phyloP scores from a whole-genome alignment of 345 rosid species.

The Lepidium didymum region DNA sequence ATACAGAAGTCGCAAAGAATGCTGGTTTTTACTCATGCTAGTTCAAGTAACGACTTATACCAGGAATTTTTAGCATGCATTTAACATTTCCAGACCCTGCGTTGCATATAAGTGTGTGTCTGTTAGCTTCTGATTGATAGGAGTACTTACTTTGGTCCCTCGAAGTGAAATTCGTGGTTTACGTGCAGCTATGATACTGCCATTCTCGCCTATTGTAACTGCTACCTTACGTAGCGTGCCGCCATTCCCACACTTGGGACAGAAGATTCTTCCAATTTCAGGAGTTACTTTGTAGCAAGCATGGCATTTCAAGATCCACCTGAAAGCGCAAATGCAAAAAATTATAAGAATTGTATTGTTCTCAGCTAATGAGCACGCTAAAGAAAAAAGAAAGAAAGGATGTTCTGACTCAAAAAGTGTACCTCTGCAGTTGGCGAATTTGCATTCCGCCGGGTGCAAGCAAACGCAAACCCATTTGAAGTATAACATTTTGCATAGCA shows the following conservation, averaged over 20 bases:
- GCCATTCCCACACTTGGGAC: conserved; percentile 96
- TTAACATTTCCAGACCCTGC: not conserved
- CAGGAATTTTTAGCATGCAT: not conserved
- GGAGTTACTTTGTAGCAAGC: conserved; percentile 89
- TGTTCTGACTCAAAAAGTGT: not conserved
- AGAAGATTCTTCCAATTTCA: conserved; percentile 75
- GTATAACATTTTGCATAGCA: conserved; percentile 96
- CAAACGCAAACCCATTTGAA: conserved; percentile 91
- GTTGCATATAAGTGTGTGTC: not conserved
- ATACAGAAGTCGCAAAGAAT: not conserved
- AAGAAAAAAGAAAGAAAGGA: not conserved
- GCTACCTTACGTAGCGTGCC: conserved; percentile 86
- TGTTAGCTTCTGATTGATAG: not conserved
- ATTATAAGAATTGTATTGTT: conserved; percentile 9
- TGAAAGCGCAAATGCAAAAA: conserved; percentile 24
- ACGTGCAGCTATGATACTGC: conserved; percentile 52
- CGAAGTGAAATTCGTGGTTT: conserved; percentile 62
- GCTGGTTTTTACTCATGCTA: not conserved
- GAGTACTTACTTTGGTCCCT: conserved; percentile 70
- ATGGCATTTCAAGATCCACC: conserved; percentile 94
- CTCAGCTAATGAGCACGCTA: not conserved
- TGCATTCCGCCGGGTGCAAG: conserved; percentile 92
- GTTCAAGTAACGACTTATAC: not conserved
- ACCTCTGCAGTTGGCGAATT: conserved; percentile 88
- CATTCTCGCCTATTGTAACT: conserved; percentile 77